Conservation (phyloP, 1,139 yeast genomes). For the Yamadazyma spencermartinsiae region DNA sequence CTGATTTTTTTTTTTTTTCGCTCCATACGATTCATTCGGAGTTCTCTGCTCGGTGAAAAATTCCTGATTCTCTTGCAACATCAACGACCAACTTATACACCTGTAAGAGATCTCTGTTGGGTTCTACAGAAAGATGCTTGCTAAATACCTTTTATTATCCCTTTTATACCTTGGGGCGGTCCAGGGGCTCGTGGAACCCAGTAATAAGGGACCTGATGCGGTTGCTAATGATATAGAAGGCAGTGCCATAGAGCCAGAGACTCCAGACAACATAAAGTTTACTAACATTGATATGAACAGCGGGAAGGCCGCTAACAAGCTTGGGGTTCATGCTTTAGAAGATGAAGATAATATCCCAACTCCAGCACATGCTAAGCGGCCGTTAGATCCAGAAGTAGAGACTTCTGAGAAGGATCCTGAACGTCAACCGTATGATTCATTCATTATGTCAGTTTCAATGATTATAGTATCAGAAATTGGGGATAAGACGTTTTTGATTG, state of each 20-base stretch:
- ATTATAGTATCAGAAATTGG: conserved; percentile 93
- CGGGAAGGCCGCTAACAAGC: conserved; percentile 19
- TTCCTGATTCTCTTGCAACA: no score
- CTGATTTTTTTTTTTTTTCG: neutral
- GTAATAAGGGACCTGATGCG: neutral
- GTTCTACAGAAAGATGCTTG: neutral
- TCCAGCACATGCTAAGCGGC: conserved; percentile 24
- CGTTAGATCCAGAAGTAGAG: conserved; percentile 20
- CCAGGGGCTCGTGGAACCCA: neutral
- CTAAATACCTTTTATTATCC: neutral
- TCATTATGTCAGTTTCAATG: conserved; percentile 76
- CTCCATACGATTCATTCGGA: neutral
- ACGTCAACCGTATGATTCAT: conserved; percentile 42
- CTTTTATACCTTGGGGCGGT: neutral
- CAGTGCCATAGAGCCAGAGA: conserved; percentile 2
- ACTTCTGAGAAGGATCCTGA: conserved; percentile 10
- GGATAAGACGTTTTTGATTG: conserved; percentile 93
- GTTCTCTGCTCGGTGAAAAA: no score
- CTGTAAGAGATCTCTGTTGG: no score
- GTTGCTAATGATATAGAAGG: neutral
- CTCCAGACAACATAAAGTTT: conserved; percentile 16
- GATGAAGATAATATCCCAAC: conserved; percentile 36
- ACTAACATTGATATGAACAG: conserved; percentile 15
- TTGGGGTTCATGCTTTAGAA: conserved; percentile 26
- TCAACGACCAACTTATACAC: no score